Conservation (phyloP, 2,329 filamentous ascomycete genomes). For the Endothia cerciana region DNA sequence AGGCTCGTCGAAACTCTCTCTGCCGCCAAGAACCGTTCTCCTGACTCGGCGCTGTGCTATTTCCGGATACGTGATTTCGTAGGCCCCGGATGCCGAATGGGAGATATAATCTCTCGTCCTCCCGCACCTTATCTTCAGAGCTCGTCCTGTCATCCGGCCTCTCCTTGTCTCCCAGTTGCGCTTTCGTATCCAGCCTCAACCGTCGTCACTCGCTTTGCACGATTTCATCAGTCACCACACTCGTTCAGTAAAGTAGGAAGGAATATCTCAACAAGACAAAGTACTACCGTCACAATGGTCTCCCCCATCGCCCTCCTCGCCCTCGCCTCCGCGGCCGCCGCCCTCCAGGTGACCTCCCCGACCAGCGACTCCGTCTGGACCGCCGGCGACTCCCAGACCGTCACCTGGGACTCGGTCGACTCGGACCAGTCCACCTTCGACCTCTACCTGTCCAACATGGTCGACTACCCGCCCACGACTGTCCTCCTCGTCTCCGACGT, state of each 20-base stretch:
- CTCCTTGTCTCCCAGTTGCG: not conserved
- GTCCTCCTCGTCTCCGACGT: slow-evolving; percentile 28
- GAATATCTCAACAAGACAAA: not conserved
- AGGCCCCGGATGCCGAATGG: not conserved
- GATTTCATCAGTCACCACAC: not conserved
- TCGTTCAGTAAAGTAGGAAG: not conserved
- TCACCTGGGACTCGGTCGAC: slow-evolving; percentile 26
- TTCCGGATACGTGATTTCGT: not conserved
- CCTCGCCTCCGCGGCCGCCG: slow-evolving; percentile 26
- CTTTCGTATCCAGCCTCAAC: not conserved
- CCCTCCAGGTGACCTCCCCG: slow-evolving; percentile 29
- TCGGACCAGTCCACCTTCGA: slow-evolving; percentile 25
- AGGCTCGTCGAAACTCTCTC: not conserved
- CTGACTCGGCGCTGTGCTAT: not conserved
- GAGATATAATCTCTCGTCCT: not conserved
- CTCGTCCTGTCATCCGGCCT: not conserved
- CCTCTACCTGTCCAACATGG: slow-evolving; percentile 31
- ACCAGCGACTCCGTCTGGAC: slow-evolving; percentile 24
- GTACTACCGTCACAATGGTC: slow-evolving; percentile 23
- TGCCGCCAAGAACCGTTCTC: not conserved
- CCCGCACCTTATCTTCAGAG: not conserved
- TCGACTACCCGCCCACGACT: slow-evolving; percentile 25
- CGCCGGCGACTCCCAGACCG: slow-evolving; percentile 27
- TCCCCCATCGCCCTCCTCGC: slow-evolving; percentile 27
- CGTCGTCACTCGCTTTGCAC: slow-evolving; percentile 24